Evolutionary conservation across 495 filamentous ascomycete species (phyloP).

Genomic region (Chlorociboria aeruginascens): DNA sequence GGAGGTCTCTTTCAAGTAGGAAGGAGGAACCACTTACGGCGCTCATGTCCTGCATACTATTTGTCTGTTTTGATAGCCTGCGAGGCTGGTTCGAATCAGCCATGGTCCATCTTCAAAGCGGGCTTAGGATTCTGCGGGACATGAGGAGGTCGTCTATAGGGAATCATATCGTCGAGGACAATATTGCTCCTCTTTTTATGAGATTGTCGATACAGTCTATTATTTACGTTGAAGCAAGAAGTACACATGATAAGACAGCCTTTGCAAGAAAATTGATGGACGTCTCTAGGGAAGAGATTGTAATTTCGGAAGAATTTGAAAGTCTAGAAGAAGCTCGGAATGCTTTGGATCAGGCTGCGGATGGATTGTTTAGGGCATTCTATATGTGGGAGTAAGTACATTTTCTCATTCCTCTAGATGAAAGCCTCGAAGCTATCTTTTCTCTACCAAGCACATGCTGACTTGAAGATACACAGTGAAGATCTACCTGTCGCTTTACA

Average conservation of each 20-base stretch:
- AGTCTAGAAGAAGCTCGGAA: conserved; percentile 4
- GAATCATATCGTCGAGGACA: conserved; percentile 2
- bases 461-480: not conserved
- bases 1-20: not conserved
- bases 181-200: conserved; percentile 4
- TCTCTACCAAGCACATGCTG: conserved; percentile 1
- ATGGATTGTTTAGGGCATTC: conserved; percentile 2
- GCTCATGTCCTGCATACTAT: conserved; percentile 7
- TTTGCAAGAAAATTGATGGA: conserved; percentile 1
- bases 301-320: conserved; percentile 5
- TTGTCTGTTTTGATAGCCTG: conserved; percentile 10
- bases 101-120: conserved; percentile 5
- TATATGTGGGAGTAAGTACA: conserved; percentile 2
- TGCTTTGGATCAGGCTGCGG: not conserved
- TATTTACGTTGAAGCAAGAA: conserved; percentile 4
- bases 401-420: conserved; percentile 3
- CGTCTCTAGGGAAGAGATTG: not conserved
- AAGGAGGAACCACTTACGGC: not conserved
- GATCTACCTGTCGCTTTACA: not conserved
- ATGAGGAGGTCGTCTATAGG: not conserved
- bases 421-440: conserved; percentile 1
- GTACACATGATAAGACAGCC: not conserved
- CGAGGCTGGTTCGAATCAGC: conserved; percentile 3
- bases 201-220: conserved; percentile 4
- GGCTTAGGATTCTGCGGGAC: conserved; percentile 5